Evolutionary conservation across 805 yeast genomes (phyloP), one percentile per base, ranked within the genome.

Genomic region (Yamadazyma philogaea): DNA sequence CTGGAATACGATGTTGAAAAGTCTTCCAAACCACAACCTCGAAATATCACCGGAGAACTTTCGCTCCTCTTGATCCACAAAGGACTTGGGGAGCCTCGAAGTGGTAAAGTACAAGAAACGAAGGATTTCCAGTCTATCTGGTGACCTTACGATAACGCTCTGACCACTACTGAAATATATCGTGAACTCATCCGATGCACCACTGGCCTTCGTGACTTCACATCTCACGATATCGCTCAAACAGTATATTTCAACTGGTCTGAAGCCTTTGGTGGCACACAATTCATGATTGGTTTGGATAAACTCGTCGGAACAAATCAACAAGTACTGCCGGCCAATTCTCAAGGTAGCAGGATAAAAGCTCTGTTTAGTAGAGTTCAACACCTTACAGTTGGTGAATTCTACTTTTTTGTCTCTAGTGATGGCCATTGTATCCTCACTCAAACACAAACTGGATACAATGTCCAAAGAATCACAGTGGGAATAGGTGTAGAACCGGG

Each of bases 301-400:
- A 17, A 43, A 36, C 6, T 61, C 60, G 19, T 54, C 61, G 3
- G 55, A 50, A 44, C 66, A 66, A 4, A 85, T 61, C 55, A 84
- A 90, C 34, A 87, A 54, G 63, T 70, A 82, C 51, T 78, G 79
- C 43, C 84, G 75, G 6, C 96, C 96, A 40, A 87, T 73, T 51
- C 78, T 81, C 46, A 87, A 45, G 0, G 78, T 74, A 3, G 83
- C 82, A 1, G 87, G 83, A 15, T 74, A 65, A 49, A 77, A 79
- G 26, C 75, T 64, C n/a, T 74, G 72, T 14, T 68, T 64, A 1
- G 61, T 63, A 3, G 64, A 63, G 43, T 81, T 78, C 54, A 68
- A 83, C 7, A 79, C 50, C 6, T 76, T 70, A 20, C 67, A 68
- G 37, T 62, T 50, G 17, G 52, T 53, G 51, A 66, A 70, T 10